phyloP scores from a whole-genome alignment of 257 asterid genomes.

The Hygrophila difformis region DNA sequence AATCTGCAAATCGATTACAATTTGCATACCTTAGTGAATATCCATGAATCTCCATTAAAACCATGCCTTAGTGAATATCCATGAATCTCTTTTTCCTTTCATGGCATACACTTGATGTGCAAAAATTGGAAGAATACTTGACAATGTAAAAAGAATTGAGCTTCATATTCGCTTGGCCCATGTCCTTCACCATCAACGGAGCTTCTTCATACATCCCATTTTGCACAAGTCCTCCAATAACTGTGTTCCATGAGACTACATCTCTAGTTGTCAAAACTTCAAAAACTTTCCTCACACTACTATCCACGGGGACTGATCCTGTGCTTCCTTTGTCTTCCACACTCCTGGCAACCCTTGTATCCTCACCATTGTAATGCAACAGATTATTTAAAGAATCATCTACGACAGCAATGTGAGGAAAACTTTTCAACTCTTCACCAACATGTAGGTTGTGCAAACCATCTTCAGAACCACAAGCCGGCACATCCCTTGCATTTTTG shows the following conservation, averaged over 20 bases:
- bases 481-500: conserved; percentile 11
- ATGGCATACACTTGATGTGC: conserved; percentile 38
- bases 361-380: conserved; percentile 9
- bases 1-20: conserved; percentile 57
- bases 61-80: conserved; percentile 61
- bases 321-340: conserved; percentile 16
- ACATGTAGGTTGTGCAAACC: neutral
- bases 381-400: conserved; percentile 4
- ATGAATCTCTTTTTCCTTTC: conserved; percentile 86
- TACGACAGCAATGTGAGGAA: conserved; percentile 13
- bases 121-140: conserved; percentile 61
- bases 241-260: conserved; percentile 95
- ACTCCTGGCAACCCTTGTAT: conserved; percentile 5
- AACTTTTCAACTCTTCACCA: conserved; percentile 8
- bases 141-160: conserved; percentile 73
- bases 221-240: conserved; percentile 56
- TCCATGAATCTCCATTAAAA: conserved; percentile 49
- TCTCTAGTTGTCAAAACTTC: conserved; percentile 63
- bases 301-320: conserved; percentile 23
- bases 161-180: conserved; percentile 52
- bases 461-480: neutral
- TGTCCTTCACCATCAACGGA: conserved; percentile 46
- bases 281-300: conserved; percentile 65
- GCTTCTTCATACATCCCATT: conserved; percentile 52
- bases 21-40: conserved; percentile 66